Evolutionary conservation across 2,329 filamentous ascomycete species (phyloP).

Genomic region (Aspergillus japonicus): DNA sequence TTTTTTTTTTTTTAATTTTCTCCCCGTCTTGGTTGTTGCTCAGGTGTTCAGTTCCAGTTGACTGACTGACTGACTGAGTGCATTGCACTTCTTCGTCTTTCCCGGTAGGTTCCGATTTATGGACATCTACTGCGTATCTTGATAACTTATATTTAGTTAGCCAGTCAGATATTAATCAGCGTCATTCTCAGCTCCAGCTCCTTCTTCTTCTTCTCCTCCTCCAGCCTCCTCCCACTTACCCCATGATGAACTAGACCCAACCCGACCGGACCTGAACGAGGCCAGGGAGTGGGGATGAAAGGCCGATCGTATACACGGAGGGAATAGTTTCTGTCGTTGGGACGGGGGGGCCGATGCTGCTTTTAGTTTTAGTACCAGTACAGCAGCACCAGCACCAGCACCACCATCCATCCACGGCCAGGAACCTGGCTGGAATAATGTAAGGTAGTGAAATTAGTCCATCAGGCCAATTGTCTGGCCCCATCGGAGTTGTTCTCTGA

Average conservation of each 20-base stretch:
- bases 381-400: background rate
- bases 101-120: background rate
- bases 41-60: background rate
- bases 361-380: background rate
- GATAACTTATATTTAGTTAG: too few relatives aligned
- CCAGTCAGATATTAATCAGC: background rate
- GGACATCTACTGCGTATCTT: too few relatives aligned
- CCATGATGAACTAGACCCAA: background rate
- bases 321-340: background rate
- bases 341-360: background rate
- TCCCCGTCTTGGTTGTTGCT: background rate
- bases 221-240: background rate
- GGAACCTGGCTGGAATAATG: too few relatives aligned
- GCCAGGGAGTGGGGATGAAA: conserved; percentile 3
- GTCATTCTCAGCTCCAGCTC: background rate
- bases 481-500: background rate
- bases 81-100: background rate
- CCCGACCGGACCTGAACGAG: background rate
- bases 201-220: background rate
- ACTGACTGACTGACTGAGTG: background rate
- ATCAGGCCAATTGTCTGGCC: background rate
- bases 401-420: too few relatives aligned
- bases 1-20: background rate
- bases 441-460: too few relatives aligned
- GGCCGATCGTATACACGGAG: background rate